A percentile compares a stretch with the other conserved stretches of the same genome.
Evolutionary conservation across 2,329 filamentous ascomycete species (phyloP).

Genomic region (Harringtonia lauricola): DNA sequence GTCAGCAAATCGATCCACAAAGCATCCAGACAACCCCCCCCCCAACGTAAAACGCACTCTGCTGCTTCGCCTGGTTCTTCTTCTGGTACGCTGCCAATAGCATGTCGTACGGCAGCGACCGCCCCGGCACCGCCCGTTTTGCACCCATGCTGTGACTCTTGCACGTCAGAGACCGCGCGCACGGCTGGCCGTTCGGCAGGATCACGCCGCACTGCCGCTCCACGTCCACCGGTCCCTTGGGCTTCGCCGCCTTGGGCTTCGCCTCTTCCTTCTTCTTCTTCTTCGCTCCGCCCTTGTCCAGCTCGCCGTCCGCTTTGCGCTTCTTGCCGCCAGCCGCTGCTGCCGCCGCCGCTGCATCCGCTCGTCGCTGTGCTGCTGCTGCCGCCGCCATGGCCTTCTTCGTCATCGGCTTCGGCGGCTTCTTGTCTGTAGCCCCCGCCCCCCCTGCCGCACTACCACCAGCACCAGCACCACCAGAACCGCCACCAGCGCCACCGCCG

Average conservation of each 20-base stretch:
- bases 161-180: slow-evolving; percentile 80
- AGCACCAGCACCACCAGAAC: slow-evolving; percentile 6
- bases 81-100: slow-evolving; percentile 81
- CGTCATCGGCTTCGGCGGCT: slow-evolving; percentile 15
- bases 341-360: slow-evolving; percentile 52
- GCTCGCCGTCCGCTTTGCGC: slow-evolving; percentile 62
- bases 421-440: slow-evolving; percentile 26
- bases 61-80: slow-evolving; percentile 97
- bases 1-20: slow-evolving; percentile 5
- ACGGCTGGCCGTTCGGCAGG: slow-evolving; percentile 74
- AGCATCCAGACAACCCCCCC: not conserved
- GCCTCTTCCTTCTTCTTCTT: slow-evolving; percentile 95
- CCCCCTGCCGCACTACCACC: not conserved
- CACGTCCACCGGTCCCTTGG: slow-evolving; percentile 87
- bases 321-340: slow-evolving; percentile 41
- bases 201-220: slow-evolving; percentile 88
- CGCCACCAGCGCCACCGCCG: slow-evolving; percentile 5
- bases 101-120: slow-evolving; percentile 87
- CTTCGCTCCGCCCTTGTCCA: slow-evolving; percentile 73
- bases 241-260: slow-evolving; percentile 72
- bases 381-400: not conserved
- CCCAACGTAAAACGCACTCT: slow-evolving; percentile 40
- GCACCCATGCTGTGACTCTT: slow-evolving; percentile 95
- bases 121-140: slow-evolving; percentile 76
- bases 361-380: slow-evolving; percentile 27